Percentiles rank a stretch among this genome's conserved stretches.
Evolutionary conservation across 73 alveolate species (phyloP).

Genomic region (Blepharisma stoltei): DNA sequence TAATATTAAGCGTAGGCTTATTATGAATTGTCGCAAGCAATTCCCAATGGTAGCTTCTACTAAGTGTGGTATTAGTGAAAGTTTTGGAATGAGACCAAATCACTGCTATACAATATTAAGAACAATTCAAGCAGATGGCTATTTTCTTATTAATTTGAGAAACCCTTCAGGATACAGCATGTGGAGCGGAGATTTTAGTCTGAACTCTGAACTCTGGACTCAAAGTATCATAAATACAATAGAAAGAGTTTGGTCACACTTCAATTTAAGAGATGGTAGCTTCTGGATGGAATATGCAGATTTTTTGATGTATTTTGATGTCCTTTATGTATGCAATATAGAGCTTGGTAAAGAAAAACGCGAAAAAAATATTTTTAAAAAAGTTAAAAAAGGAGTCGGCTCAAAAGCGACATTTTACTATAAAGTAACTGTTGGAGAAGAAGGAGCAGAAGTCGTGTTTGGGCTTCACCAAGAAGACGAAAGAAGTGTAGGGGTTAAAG

Average conservation of each 20-base stretch:
- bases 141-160: constrained; percentile 61
- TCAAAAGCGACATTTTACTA: constrained; percentile 37
- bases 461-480: constrained; percentile 80
- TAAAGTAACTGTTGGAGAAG: constrained; percentile 36
- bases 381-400: constrained; percentile 28
- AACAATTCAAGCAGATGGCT: constrained; percentile 46
- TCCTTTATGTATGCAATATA: constrained; percentile 49
- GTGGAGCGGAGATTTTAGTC: constrained; percentile 88
- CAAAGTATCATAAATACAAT: constrained; percentile 55
- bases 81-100: constrained; percentile 71
- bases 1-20: neutral
- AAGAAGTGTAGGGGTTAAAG: constrained; percentile 54
- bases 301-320: constrained; percentile 43
- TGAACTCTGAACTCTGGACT: constrained; percentile 71
- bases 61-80: neutral
- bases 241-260: constrained; percentile 30
- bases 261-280: constrained; percentile 56
- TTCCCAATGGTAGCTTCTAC: constrained; percentile 15
- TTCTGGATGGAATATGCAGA: constrained; percentile 62
- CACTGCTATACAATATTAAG: constrained; percentile 73
- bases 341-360: constrained; percentile 53
- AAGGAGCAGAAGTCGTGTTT: constrained; percentile 37
- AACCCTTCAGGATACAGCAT: constrained; percentile 92
- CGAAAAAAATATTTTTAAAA: constrained; percentile 52
- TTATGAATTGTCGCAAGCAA: constrained; percentile 46